Evolutionary conservation across 805 yeast species (phyloP), one percentile per base, ranked within the genome.

Genomic region (Tanozyma kutaoensis): DNA sequence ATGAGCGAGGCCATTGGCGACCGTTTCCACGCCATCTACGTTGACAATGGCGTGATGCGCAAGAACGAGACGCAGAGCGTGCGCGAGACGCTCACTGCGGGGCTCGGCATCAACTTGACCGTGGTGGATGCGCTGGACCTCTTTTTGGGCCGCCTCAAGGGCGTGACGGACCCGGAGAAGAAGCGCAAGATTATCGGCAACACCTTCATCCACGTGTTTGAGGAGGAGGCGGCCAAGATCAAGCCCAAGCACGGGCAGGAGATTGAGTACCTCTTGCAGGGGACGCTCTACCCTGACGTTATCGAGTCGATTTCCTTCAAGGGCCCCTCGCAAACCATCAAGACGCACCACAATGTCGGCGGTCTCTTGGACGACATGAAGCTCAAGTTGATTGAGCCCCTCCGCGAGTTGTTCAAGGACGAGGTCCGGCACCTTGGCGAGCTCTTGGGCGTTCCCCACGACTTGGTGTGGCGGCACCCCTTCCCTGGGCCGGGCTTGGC

Each of bases 401-500:
- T 91, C 54, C 79, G 99, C 61, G 99, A 91, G 67, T 71, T 91
- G 48, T 91, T 91, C 72, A 91, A 91, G 64, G 99, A 91, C 56
- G 99, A 91, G 69, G 99, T 91, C 32, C 84, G 99, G 60, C 81
- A 77, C 45, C 66, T 91, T 42, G 99, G 99, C 60, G 82, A 84
- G 64, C 61, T 91, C 28, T 63, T 91, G 62, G 95, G 95, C 27
- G 88, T 91, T 45, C 93, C 96, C 20, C 91, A 82, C 50, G 97
- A 91, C 45, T 70, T 91, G 43, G 97, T 91, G 41, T 88, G 97
- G 97, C 82, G 99, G 69, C 99, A 91, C 55, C 99, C 99, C 31
- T 91, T 91, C 93, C 99, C 99, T 46, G 99, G 99, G 53, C 99
- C 99, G 54, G 99, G 99, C 66, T 80, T 91, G 51, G 99, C 96